A percentile compares a stretch with the other conserved stretches of the same genome.
Conservation (phyloP, 805 yeast species). For the Saccharomycopsis babjevae region DNA sequence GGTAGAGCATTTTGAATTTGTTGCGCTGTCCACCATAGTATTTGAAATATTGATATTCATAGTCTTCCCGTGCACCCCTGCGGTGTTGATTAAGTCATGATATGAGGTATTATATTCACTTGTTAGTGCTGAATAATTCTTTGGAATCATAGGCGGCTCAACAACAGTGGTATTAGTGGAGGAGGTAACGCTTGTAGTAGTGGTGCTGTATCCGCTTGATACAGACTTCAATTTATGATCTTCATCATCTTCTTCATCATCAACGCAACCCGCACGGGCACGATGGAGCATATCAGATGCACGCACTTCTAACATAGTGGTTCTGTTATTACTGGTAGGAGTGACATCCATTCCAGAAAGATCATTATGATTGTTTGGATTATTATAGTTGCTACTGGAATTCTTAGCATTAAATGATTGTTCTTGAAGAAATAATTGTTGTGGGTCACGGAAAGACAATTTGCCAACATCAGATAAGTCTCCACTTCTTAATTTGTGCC, state of each 20-base stretch:
- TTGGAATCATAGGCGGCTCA: background rate
- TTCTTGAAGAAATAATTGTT: background rate
- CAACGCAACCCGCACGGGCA: background rate
- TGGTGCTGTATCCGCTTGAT: background rate
- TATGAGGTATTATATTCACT: background rate
- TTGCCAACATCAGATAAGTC: constrained; percentile 92
- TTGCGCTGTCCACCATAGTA: background rate
- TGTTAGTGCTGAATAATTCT: background rate
- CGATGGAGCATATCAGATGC: background rate
- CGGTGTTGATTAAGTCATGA: background rate
- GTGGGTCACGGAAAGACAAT: constrained; percentile 59
- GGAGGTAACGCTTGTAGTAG: background rate
- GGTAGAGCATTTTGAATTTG: background rate
- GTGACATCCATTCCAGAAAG: background rate
- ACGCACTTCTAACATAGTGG: background rate
- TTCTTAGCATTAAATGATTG: background rate
- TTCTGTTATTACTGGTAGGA: background rate
- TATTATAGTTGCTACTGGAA: background rate
- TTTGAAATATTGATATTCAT: background rate
- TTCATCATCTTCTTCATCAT: background rate
- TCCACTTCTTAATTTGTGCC: constrained; percentile 94
- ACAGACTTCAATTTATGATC: background rate
- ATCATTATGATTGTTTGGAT: background rate
- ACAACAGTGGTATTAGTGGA: background rate
- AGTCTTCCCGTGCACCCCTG: background rate